Base-by-base conservation (phyloP, 768 basidiomycete species). In the Lentinula aciculospora region DNA sequence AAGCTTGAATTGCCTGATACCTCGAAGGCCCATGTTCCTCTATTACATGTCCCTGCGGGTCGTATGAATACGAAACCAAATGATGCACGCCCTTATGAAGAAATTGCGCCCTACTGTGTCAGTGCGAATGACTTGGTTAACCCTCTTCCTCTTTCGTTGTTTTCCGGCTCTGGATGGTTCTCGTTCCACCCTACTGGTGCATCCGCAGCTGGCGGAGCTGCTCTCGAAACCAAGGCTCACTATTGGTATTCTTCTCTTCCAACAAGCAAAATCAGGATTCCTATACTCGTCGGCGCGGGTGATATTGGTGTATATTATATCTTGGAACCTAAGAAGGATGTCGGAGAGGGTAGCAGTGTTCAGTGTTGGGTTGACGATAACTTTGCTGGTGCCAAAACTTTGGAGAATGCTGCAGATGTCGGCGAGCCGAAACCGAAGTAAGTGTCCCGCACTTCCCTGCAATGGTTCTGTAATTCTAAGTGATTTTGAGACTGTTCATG, bases 361-460 rank as follows among this genome's bases (percentile, higher is more conserved):
- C 83, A 90, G 65, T 98, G 97, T 69, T 98, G 96, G 96, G 97
- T 99, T 31, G 97, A 99, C 69, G 95, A 99, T 69, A 99, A 99
- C 68, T 82, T 85, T 61, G 72, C 65, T 0, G 96, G 97, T 4
- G 86, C 84, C 28, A 83, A 82, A 60, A 78, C 85, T 40, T 77
- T 98, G 58, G 83, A 85, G 69, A 95, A 98, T 66, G 83, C 83
- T 1, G 91, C 78, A 3, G 83, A 88, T 57, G 74, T 86, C 5
- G 75, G 72, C 3, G 83, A 84, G 56, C 71, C 83, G 0, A 81
- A 77, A 53, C 81, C 92, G 29, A 78, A 81, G 92, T 69, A 63
- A 89, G 81, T 40, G 27, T 53, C 50, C 23, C n/a, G n/a, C n/a
- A n/a, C n/a, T 34, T 42, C 29, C n/a, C 47, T 57, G 29, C 28